These are phyloP conservation scores for Rhamnella rubrinervis DNA, from an alignment of 331 rosid species.

Conservation along the genomic window DNA sequence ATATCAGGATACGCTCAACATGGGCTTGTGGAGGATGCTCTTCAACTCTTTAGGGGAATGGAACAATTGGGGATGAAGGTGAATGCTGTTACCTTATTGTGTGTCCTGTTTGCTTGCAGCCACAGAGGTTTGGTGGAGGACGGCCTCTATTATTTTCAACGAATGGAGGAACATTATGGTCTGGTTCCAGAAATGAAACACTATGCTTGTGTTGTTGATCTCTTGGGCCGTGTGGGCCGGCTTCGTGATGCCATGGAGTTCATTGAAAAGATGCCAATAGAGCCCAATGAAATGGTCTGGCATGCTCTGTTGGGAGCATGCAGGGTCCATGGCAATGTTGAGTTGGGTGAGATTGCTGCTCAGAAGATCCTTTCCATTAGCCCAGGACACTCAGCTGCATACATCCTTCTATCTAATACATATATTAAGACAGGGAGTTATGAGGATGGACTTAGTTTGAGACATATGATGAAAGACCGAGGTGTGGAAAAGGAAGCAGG, in stretches of 20 bases:
- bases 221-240: conserved; percentile 64
- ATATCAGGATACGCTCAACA: conserved; percentile 73
- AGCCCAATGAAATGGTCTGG: conserved; percentile 74
- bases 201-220: conserved; percentile 72
- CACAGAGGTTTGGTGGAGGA: conserved; percentile 70
- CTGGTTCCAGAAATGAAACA: conserved; percentile 72
- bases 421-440: conserved; percentile 50
- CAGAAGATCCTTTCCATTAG: conserved; percentile 50
- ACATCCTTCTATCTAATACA: conserved; percentile 69
- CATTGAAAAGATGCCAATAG: conserved; percentile 52
- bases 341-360: conserved; percentile 63
- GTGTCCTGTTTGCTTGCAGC: conserved; percentile 79
- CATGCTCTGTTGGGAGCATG: conserved; percentile 79
- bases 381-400: conserved; percentile 58
- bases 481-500: conserved; percentile 70
- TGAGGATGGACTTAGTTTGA: conserved; percentile 47
- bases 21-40: conserved; percentile 55
- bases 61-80: conserved; percentile 36
- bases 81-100: conserved; percentile 56
- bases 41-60: conserved; percentile 54
- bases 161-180: conserved; percentile 50
- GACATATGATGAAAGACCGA: conserved; percentile 61
- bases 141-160: conserved; percentile 49
- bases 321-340: conserved; percentile 62
- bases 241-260: conserved; percentile 59